Percentiles rank a stretch among this genome's conserved stretches.
These are phyloP conservation scores for Fusarium camptoceras DNA, from an alignment of 2,329 filamentous ascomycete genomes.

Conservation along the genomic window DNA sequence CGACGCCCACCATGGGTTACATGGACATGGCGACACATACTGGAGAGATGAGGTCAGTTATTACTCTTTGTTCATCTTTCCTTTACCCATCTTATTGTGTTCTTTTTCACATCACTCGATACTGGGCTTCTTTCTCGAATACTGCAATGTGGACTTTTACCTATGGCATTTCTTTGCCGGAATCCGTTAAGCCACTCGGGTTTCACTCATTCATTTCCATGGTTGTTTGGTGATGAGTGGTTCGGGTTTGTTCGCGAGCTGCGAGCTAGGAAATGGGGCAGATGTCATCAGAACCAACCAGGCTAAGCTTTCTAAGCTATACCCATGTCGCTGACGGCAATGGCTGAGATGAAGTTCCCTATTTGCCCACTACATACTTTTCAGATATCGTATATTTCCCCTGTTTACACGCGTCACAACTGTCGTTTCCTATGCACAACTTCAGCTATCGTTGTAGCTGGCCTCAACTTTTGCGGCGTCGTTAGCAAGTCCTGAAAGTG, in stretches of 20 bases:
- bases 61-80: constrained; percentile 34
- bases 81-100: background rate
- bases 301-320: constrained; percentile 11
- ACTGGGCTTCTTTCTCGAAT: background rate
- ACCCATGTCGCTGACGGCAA: constrained; percentile 32
- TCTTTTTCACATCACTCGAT: background rate
- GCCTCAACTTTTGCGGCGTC: constrained; percentile 29
- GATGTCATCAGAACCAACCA: constrained; percentile 9
- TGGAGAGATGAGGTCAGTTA: constrained; percentile 67
- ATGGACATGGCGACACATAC: constrained; percentile 62
- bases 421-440: constrained; percentile 2
- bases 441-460: constrained; percentile 9
- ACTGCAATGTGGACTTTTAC: background rate
- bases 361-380: background rate
- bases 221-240: constrained; percentile 15
- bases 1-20: constrained; percentile 66
- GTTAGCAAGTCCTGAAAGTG: constrained; percentile 12
- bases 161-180: background rate
- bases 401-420: constrained; percentile 2
- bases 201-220: constrained; percentile 10
- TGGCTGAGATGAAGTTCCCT: constrained; percentile 17
- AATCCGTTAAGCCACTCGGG: background rate
- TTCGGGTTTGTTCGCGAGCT: constrained; percentile 34
- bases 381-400: background rate
- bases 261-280: constrained; percentile 29